Evolutionary conservation across 352 stramenopile genomes (phyloP).

Genomic region (Globisporangium acanthophoron): DNA sequence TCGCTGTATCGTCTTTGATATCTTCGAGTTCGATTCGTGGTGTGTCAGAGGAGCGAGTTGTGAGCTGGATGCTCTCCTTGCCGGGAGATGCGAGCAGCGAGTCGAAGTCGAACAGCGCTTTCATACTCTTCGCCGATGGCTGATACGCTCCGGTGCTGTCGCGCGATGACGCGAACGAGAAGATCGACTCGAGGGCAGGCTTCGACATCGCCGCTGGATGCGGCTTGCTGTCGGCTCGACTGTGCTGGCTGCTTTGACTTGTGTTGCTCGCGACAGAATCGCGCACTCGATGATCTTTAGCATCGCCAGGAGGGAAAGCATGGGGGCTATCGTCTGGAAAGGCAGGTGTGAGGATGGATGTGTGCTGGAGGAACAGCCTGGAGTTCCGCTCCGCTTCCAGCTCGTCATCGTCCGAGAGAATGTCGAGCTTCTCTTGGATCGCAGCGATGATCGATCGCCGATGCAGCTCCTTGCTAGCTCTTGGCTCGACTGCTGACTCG

Average conservation of each 20-base stretch:
- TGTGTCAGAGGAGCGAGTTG: neutral
- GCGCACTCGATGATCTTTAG: neutral
- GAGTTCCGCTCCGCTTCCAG: conserved; percentile 22
- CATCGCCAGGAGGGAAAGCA: neutral
- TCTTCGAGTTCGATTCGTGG: neutral
- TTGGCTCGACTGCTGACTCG: neutral
- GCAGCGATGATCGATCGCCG: conserved; percentile 35
- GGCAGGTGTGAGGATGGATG: conserved; percentile 17
- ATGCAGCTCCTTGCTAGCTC: conserved; percentile 8
- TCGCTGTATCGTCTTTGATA: neutral
- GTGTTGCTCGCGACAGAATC: neutral
- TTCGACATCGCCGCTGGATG: neutral
- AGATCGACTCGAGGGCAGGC: conserved; percentile 15
- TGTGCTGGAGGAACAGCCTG: conserved; percentile 37
- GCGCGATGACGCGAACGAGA: conserved; percentile 17
- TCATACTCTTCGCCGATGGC: neutral
- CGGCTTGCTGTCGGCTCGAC: neutral
- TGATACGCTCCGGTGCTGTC: neutral
- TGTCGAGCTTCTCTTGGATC: conserved; percentile 44
- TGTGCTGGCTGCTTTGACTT: neutral
- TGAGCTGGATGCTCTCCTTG: neutral
- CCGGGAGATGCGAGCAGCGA: conserved; percentile 24
- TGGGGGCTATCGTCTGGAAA: neutral
- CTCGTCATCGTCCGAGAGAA: conserved; percentile 34
- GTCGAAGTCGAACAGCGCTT: conserved; percentile 49